These are phyloP conservation scores for Apiotrichum montevideense DNA, from an alignment of 1,284 basidiomycete species.

Conservation along the genomic window DNA sequence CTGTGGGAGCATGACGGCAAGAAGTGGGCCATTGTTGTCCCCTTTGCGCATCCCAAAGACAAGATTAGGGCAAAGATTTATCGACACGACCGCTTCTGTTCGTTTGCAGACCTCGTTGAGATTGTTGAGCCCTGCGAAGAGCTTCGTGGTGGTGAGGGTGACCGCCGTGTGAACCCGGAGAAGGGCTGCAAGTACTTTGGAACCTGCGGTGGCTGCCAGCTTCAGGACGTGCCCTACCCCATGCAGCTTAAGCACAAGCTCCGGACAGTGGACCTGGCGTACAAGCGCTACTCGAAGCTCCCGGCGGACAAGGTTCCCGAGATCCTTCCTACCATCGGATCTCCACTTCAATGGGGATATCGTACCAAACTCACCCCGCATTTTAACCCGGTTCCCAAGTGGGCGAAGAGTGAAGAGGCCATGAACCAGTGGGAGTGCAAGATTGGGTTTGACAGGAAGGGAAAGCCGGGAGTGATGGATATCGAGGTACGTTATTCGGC, in stretches of 20 bases:
- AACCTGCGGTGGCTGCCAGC: constrained; percentile 54
- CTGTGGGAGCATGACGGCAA: constrained; percentile 36
- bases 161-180: constrained; percentile 33
- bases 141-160: constrained; percentile 57
- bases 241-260: constrained; percentile 80
- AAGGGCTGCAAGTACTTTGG: constrained; percentile 77
- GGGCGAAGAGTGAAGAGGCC: constrained; percentile 14
- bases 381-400: constrained; percentile 72
- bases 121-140: constrained; percentile 61
- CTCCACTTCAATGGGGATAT: constrained; percentile 83
- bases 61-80: constrained; percentile 65
- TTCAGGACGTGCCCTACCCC: constrained; percentile 79
- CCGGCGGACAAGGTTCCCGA: constrained; percentile 54
- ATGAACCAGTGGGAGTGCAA: constrained; percentile 23
- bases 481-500: constrained; percentile 65
- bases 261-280: constrained; percentile 80
- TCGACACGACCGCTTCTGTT: constrained; percentile 58
- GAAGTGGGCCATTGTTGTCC: constrained; percentile 70
- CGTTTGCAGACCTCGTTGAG: constrained; percentile 67
- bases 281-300: constrained; percentile 67
- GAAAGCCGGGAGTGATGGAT: constrained; percentile 72
- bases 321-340: constrained; percentile 71
- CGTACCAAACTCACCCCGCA: constrained; percentile 97
- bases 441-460: constrained; percentile 84
- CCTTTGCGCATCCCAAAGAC: constrained; percentile 78